These are phyloP conservation scores for Euphrasia confusa DNA, from an alignment of 257 asterid genomes.

Conservation along the genomic window DNA sequence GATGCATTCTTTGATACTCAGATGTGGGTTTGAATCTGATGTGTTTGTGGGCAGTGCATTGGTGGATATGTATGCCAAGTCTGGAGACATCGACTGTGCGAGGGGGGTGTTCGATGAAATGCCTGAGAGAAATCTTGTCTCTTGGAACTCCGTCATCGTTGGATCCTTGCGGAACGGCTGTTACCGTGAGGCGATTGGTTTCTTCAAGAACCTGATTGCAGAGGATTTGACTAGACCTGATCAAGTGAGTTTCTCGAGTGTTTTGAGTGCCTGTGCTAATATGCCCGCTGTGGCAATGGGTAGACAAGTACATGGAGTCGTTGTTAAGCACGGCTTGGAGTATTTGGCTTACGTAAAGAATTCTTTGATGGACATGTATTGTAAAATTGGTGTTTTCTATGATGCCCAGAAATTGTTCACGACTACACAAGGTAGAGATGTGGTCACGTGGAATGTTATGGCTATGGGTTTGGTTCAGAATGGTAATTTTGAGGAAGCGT, in stretches of 20 bases:
- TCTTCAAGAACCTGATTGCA: slow-evolving; percentile 26
- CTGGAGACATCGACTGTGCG: slow-evolving; percentile 31
- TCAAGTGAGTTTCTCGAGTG: slow-evolving; percentile 49
- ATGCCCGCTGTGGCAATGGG: slow-evolving; percentile 27
- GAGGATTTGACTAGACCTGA: slow-evolving; percentile 32
- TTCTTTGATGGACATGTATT: slow-evolving; percentile 46
- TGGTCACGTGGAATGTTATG: slow-evolving; percentile 46
- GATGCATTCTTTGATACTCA: slow-evolving; percentile 39
- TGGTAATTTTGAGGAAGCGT: slow-evolving; percentile 40
- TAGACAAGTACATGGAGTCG: slow-evolving; percentile 40
- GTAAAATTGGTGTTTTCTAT: slow-evolving; percentile 33
- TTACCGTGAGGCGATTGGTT: slow-evolving; percentile 27
- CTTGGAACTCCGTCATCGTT: slow-evolving; percentile 45
- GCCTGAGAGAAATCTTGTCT: slow-evolving; percentile 46
- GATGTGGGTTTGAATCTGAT: slow-evolving; percentile 39
- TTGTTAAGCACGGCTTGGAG: slow-evolving; percentile 37
- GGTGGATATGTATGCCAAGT: slow-evolving; percentile 43
- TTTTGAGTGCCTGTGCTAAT: slow-evolving; percentile 42
- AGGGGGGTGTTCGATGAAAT: slow-evolving; percentile 43
- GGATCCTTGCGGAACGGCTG: slow-evolving; percentile 34
- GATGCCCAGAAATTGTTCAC: slow-evolving; percentile 38
- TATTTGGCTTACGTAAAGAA: slow-evolving; percentile 39
- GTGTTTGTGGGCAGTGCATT: slow-evolving; percentile 44
- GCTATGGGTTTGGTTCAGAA: slow-evolving; percentile 35
- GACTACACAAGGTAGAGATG: slow-evolving; percentile 34